Evolutionary conservation across 2,329 filamentous ascomycete species (phyloP).

Genomic region (Tolypocladium tundrense): DNA sequence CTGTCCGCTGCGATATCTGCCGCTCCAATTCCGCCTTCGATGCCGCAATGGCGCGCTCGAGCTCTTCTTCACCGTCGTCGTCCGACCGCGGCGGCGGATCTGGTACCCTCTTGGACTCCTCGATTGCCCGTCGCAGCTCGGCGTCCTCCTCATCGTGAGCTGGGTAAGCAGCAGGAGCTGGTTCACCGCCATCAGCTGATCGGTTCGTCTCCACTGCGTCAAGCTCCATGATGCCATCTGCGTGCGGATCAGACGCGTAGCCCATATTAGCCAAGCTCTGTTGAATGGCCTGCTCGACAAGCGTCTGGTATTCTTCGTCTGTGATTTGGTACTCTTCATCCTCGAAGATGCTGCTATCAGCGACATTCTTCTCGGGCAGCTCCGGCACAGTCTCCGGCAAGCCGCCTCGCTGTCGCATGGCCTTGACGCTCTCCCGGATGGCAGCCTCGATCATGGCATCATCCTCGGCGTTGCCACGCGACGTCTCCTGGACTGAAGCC

Average conservation of each 20-base stretch:
- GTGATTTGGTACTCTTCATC: slow-evolving; percentile 36
- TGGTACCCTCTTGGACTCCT: slow-evolving; percentile 25
- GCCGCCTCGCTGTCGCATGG: slow-evolving; percentile 28
- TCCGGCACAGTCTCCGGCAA: slow-evolving; percentile 14
- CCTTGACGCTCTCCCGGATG: slow-evolving; percentile 59
- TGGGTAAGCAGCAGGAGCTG: background rate
- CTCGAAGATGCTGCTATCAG: slow-evolving; percentile 21
- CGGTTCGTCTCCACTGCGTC: slow-evolving; percentile 3
- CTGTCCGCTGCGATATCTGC: slow-evolving; percentile 35
- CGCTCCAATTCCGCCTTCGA: slow-evolving; percentile 33
- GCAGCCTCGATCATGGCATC: slow-evolving; percentile 63
- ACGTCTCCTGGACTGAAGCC: slow-evolving; percentile 59
- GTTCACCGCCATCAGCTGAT: background rate
- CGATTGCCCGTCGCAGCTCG: slow-evolving; percentile 28
- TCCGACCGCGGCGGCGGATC: slow-evolving; percentile 11
- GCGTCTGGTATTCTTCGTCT: slow-evolving; percentile 46
- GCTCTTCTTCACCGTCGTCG: slow-evolving; percentile 31
- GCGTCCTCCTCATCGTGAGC: slow-evolving; percentile 19
- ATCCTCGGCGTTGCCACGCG: slow-evolving; percentile 56
- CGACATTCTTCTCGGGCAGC: slow-evolving; percentile 13
- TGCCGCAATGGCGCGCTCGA: slow-evolving; percentile 34
- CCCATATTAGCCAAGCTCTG: slow-evolving; percentile 30
- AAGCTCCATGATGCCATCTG: slow-evolving; percentile 8
- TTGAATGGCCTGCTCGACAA: slow-evolving; percentile 46
- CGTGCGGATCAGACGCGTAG: slow-evolving; percentile 6